Percentiles rank a stretch among this genome's conserved stretches.
phyloP scores from a whole-genome alignment of 2,329 filamentous ascomycete genomes.

The Aspergillus vadensis region DNA sequence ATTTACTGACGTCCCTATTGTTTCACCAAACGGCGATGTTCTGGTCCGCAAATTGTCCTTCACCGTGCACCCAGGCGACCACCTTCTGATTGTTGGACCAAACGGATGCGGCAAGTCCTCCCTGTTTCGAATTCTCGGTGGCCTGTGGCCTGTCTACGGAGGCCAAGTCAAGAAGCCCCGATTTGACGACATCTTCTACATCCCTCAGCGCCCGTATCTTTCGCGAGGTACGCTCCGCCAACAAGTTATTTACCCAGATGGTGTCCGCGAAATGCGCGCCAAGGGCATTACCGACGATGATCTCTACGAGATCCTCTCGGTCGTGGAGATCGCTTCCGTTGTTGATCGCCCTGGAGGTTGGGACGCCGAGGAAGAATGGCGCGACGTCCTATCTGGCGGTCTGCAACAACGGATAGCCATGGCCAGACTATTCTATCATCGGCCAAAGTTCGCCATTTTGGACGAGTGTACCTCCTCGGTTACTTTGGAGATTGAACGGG shows the following conservation, averaged over 20 bases:
- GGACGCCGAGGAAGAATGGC: conserved; percentile 96
- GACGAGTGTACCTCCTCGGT: conserved; percentile 96
- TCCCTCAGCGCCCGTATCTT: conserved; percentile 92
- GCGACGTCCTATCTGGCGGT: conserved; percentile 87
- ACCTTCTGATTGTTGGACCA: conserved; percentile 90
- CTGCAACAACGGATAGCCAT: conserved; percentile 96
- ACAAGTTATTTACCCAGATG: conserved; percentile 96
- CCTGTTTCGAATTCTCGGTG: conserved; percentile 92
- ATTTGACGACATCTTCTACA: conserved; percentile 95
- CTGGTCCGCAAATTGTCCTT: conserved; percentile 85
- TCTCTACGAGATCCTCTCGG: conserved; percentile 72
- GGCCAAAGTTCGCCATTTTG: conserved; percentile 88
- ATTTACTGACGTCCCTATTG: conserved; percentile 88
- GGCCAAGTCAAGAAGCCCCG: conserved; percentile 89
- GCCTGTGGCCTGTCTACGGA: conserved; percentile 96
- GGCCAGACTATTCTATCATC: conserved; percentile 92
- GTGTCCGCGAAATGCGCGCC: conserved; percentile 79
- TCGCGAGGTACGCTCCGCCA: conserved; percentile 89
- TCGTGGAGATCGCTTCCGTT: conserved; percentile 80
- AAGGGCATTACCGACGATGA: conserved; percentile 82
- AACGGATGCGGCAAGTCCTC: conserved; percentile 98
- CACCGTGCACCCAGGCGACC: conserved; percentile 79
- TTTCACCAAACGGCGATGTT: conserved; percentile 94
- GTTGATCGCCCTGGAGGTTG: conserved; percentile 79
- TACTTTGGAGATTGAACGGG: conserved; percentile 89